Evolutionary conservation across 2,329 filamentous ascomycete species (phyloP), one percentile per base, ranked within the genome.

Genomic region (Alternaria sp.): DNA sequence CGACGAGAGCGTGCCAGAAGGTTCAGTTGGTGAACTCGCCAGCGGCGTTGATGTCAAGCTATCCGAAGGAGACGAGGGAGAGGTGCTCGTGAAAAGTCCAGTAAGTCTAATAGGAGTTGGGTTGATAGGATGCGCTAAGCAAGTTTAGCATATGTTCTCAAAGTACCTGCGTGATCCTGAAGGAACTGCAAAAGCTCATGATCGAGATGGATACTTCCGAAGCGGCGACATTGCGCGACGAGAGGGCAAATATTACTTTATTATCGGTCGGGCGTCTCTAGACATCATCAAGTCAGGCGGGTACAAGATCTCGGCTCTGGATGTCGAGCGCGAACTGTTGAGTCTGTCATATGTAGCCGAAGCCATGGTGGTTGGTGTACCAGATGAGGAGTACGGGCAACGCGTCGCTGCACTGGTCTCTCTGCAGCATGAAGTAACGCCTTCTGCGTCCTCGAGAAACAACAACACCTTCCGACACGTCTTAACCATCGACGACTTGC

Each of bases 211-310:
- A 10, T 86, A 83, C 77, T 86, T 84, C 71, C 82, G 81, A 65
- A 85, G 83, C 0, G 83, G 83, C 10, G 84, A 86, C 43, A 74
- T 80, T 47, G 74, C 74, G 12, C 71, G 81, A 12, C 72, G 72
- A 63, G 78, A 82, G 60, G 80, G 78, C 63, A 82, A 64, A 71
- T 85, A 75, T 63, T 87, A 86, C 69, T 87, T 79, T 41, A 87
- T 87, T 57, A 78, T 86, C 57, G 86, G 85, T 9, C 81, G 85
- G 11, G 84, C 83, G 10, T 84, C 82, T 18, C 79, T 86, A 7
- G 85, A 87, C 65, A 80, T 87, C 30, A 86, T 88, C 71, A 87
- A 87, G 65, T 84, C 83, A 1, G 85, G 85, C 15, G 86, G 86
- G 0, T 87, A 87, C 67, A 87, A 87, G 73, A 84, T 87, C 37